Evolutionary conservation across 192 early-diverging fungal species (phyloP), one percentile per base, ranked within the genome.

Genomic region (Cladochytrium replicatum): DNA sequence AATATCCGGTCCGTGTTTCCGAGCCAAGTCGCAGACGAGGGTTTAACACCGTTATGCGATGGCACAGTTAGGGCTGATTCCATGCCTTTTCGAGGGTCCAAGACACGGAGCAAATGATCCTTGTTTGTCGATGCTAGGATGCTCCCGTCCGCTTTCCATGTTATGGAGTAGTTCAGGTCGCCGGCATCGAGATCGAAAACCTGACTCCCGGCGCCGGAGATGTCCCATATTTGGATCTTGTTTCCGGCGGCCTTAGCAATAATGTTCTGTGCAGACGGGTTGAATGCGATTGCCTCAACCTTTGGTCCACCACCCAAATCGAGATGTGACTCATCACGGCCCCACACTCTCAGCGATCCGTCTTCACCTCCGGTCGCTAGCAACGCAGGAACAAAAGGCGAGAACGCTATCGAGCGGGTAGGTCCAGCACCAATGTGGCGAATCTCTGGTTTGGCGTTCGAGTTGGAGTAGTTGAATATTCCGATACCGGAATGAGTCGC

Each of bases 1-100:
- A 87, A 51, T 21, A 89, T 34, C n/a, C 66, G 49, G 24, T 79
- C 67, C 41, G 64, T 74, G 37, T 81, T 75, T 22, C 79, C 82
- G 0, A 89, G 46, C 84, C 83, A 88, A 6, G 83, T 46, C 13
- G 77, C 71, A 38, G 71, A 77, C 41, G 78, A 80, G 7, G 75
- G 60, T 34, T 87, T 85, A 13, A 69, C 67, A 13, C 83, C 84
- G 41, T 60, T 63, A 69, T 83, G 83, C 1, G 68, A 68, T 23
- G 41, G 43, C 27, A 63, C 71, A 24, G 55, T 44, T 68, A 68
- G 38, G n/a, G 57, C 32, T 0, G 46, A 43, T 0, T 41, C 43
- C 1, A 67, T 48, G 24, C 67, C 42, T 28, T 46, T 37, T 29
- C 82, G 68, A 1, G 72, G 68, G 64, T 87, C 82, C 62, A 72